Evolutionary conservation across 2,329 filamentous ascomycete species (phyloP).

Genomic region (Bimuria novae-zelandiae): DNA sequence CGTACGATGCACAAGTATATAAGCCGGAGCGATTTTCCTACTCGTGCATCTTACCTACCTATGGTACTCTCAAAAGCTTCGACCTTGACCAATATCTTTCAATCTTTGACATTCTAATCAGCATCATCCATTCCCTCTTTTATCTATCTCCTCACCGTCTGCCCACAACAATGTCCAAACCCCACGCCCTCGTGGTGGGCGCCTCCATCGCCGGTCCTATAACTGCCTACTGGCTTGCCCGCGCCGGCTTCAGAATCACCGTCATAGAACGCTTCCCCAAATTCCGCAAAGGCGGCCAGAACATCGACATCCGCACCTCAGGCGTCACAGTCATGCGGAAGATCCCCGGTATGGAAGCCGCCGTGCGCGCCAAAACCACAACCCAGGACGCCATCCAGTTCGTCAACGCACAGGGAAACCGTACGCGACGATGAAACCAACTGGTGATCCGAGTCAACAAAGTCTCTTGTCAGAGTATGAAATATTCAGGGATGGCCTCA

Average conservation of each 20-base stretch:
- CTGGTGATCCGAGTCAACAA: slow-evolving; percentile 29
- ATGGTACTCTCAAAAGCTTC: too few species aligned
- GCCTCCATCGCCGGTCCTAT: slow-evolving; percentile 41
- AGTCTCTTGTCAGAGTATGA: slow-evolving; percentile 24
- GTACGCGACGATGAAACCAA: slow-evolving; percentile 29
- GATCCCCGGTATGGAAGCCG: slow-evolving; percentile 42
- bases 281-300: slow-evolving; percentile 47
- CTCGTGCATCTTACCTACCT: too few species aligned
- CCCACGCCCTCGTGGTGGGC: slow-evolving; percentile 39
- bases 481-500: slow-evolving; percentile 30
- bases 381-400: slow-evolving; percentile 44
- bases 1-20: background rate
- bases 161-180: slow-evolving; percentile 4
- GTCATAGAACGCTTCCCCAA: slow-evolving; percentile 47
- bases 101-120: background rate
- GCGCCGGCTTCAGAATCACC: slow-evolving; percentile 41
- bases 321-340: slow-evolving; percentile 46
- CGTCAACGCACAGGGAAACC: slow-evolving; percentile 27
- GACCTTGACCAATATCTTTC: background rate
- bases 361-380: slow-evolving; percentile 36
- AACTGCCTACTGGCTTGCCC: slow-evolving; percentile 37
- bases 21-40: too few species aligned
- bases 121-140: background rate
- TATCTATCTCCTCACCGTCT: background rate
- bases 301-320: slow-evolving; percentile 49